Conservation (phyloP, 257 asterid species). For the Paraleonurus japonicus region DNA sequence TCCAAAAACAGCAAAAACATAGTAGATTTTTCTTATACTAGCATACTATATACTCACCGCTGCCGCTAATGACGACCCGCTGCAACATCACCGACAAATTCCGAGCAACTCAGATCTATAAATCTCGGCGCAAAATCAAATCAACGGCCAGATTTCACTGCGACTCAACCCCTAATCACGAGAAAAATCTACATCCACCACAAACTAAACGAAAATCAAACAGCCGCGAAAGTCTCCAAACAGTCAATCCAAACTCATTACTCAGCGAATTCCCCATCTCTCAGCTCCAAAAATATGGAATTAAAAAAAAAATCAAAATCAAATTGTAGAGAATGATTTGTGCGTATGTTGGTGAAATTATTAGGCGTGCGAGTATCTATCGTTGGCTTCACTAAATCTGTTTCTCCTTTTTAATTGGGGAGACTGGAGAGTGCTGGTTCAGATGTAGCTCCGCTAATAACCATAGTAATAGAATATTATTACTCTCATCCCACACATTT, state of each 20-base stretch:
- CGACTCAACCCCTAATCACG: conserved; percentile 21
- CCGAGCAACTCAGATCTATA: conserved; percentile 45
- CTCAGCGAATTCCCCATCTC: conserved; percentile 26
- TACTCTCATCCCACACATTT: no score
- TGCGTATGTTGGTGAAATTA: conserved; percentile 14
- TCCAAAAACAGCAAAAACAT: conserved; percentile 5
- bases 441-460: conserved; percentile 21
- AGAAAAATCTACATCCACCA: conserved; percentile 30
- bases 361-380: conserved; percentile 25
- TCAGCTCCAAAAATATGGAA: conserved; percentile 25
- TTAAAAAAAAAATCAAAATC: neutral
- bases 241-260: conserved; percentile 19
- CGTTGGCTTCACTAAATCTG: conserved; percentile 33
- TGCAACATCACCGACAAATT: conserved; percentile 50
- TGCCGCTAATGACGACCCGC: conserved; percentile 25
- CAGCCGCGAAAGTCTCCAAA: conserved; percentile 24
- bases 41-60: conserved; percentile 39
- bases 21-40: neutral
- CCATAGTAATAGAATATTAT: conserved; percentile 19
- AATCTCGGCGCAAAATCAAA: conserved; percentile 17
- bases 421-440: conserved; percentile 25
- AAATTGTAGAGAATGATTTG: conserved; percentile 15
- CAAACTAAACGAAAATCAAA: conserved; percentile 27
- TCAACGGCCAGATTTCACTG: conserved; percentile 27
- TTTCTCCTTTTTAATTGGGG: neutral